Percentiles rank a stretch among this genome's conserved stretches.
These are phyloP conservation scores for Phytopythium aichiense DNA, from an alignment of 352 stramenopile genomes.

Conservation along the genomic window DNA sequence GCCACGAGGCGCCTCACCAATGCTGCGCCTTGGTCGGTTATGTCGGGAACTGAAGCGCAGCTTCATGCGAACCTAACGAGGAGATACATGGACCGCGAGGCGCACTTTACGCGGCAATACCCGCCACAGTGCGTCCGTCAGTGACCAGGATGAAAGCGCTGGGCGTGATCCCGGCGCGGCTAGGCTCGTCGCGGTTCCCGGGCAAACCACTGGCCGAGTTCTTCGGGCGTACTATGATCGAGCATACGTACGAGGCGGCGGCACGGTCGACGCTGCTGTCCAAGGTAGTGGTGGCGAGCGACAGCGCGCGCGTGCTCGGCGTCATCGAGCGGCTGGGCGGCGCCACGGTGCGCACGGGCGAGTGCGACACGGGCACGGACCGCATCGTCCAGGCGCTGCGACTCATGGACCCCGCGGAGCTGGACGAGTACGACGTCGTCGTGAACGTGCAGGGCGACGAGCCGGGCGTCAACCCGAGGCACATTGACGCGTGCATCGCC, in stretches of 20 bases:
- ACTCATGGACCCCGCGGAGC: slow-evolving; percentile 28
- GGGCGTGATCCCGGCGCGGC: slow-evolving; percentile 70
- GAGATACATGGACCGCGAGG: background rate
- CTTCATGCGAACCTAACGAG: slow-evolving; percentile 5
- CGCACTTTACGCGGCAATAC: background rate
- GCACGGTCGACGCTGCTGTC: slow-evolving; percentile 37
- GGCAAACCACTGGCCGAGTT: slow-evolving; percentile 75
- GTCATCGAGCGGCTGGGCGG: slow-evolving; percentile 44
- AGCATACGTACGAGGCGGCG: slow-evolving; percentile 75
- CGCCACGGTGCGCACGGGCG: slow-evolving; percentile 54
- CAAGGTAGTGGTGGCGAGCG: slow-evolving; percentile 79
- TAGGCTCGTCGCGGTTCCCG: slow-evolving; percentile 74
- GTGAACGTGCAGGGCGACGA: slow-evolving; percentile 87
- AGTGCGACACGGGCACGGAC: slow-evolving; percentile 70
- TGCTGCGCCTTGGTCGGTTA: background rate
- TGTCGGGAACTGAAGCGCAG: background rate
- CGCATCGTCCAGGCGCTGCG: slow-evolving; percentile 65
- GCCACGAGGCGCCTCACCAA: too few species aligned
- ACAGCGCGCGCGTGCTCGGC: slow-evolving; percentile 50
- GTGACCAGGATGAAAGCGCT: slow-evolving; percentile 49
- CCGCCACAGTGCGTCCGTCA: background rate
- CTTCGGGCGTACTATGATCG: slow-evolving; percentile 80
- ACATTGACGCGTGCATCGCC: slow-evolving; percentile 70
- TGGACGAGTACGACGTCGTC: slow-evolving; percentile 64
- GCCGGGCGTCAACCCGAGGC: slow-evolving; percentile 66